Conservation (phyloP, 306 rosid genomes). For the Notholithocarpus densiflorus region DNA sequence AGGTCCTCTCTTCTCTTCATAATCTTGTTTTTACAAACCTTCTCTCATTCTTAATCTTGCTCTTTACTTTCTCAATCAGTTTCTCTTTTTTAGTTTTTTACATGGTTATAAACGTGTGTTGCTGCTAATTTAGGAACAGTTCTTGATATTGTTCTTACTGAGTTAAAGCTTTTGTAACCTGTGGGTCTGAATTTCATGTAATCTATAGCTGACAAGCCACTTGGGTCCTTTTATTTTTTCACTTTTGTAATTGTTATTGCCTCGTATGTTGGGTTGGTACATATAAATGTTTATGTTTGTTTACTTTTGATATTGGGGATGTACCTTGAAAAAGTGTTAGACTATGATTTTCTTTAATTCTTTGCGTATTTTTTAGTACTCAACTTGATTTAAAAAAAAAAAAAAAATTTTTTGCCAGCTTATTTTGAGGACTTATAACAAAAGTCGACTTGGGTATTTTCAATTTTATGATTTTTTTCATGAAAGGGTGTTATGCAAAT, state of each 20-base stretch:
- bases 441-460: neutral
- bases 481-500: neutral
- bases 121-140: neutral
- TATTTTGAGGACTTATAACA: neutral
- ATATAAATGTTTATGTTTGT: neutral
- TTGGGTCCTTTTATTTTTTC: neutral
- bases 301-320: neutral
- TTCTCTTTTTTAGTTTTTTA: no score
- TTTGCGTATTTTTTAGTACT: neutral
- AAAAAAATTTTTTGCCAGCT: neutral
- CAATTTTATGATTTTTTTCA: neutral
- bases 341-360: neutral
- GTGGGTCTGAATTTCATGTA: neutral
- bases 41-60: no score
- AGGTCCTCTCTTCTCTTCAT: slow-evolving; percentile 36
- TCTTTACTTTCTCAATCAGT: no score
- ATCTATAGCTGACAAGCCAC: neutral
- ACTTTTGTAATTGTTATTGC: neutral
- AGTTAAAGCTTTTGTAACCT: neutral
- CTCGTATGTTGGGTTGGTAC: neutral
- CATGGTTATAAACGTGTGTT: no score
- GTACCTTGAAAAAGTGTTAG: neutral
- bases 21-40: no score
- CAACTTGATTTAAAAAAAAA: neutral
- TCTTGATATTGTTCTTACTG: neutral